Evolutionary conservation across 371 early-diverging fungal genomes (phyloP).

Genomic region (Mucor velutinosus): DNA sequence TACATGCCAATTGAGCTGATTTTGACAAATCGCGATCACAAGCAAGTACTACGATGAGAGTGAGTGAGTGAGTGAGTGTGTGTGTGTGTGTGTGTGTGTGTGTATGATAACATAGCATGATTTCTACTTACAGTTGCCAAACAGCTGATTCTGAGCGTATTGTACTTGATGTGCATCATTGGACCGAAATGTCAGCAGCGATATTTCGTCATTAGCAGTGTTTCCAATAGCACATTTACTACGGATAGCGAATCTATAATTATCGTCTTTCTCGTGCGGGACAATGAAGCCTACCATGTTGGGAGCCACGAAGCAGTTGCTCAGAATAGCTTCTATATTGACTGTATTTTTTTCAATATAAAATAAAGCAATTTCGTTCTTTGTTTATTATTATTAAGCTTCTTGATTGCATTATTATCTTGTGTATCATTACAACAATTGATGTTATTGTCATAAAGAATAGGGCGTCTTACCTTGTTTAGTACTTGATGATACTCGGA

Average conservation of each 20-base stretch:
- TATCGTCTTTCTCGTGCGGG: slow-evolving; percentile 16
- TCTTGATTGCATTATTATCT: neutral
- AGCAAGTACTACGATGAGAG: slow-evolving; percentile 3
- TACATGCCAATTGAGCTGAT: slow-evolving; percentile 7
- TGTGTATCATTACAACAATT: neutral
- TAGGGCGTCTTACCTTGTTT: slow-evolving; percentile 15
- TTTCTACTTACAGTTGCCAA: slow-evolving; percentile 23
- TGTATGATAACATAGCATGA: neutral
- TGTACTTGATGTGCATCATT: slow-evolving; percentile 9
- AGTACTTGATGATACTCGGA: slow-evolving; percentile 13
- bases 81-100: no score
- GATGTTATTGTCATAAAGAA: neutral
- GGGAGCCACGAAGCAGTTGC: slow-evolving; percentile 8
- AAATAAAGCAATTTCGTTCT: slow-evolving; percentile 26
- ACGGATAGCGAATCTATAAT: slow-evolving; percentile 22
- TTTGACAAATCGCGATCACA: slow-evolving; percentile 19
- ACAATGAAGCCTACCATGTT: slow-evolving; percentile 24
- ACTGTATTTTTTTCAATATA: slow-evolving; percentile 16
- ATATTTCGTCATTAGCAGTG: slow-evolving; percentile 17
- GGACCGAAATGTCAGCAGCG: slow-evolving; percentile 10
- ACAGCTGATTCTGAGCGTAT: slow-evolving; percentile 15
- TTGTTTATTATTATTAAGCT: slow-evolving; percentile 2
- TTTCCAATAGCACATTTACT: slow-evolving; percentile 26
- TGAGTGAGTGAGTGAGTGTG: neutral
- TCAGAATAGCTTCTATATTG: slow-evolving; percentile 15